Conservation (phyloP, 2,329 filamentous ascomycete species). For the Scleromitrula shiraiana region DNA sequence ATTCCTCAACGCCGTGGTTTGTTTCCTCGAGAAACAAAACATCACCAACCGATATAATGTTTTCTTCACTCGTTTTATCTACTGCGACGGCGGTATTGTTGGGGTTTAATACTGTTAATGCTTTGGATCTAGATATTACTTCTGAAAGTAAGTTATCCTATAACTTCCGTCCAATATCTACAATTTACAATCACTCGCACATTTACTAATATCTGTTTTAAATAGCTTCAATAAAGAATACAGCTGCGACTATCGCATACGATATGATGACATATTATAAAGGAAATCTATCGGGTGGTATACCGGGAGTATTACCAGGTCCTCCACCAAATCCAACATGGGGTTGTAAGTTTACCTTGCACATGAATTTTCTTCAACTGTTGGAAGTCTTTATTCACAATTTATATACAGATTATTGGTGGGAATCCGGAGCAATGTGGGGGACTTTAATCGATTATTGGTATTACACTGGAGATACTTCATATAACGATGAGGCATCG, state of each 20-base stretch:
- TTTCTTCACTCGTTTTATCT: slow-evolving; percentile 19
- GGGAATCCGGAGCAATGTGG: slow-evolving; percentile 55
- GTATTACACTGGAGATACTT: slow-evolving; percentile 50
- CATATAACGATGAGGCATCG: slow-evolving; percentile 47
- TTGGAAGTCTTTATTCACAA: not conserved
- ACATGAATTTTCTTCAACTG: slow-evolving; percentile 6
- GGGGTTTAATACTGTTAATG: slow-evolving; percentile 28
- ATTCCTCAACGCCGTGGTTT: not conserved
- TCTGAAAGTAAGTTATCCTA: too few species aligned
- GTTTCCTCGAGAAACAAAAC: not conserved
- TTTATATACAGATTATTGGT: slow-evolving; percentile 43
- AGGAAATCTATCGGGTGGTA: slow-evolving; percentile 32
- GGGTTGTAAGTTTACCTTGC: slow-evolving; percentile 25
- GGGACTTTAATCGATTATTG: slow-evolving; percentile 54
- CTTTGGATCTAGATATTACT: slow-evolving; percentile 25
- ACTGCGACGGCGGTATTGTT: slow-evolving; percentile 20
- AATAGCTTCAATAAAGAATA: slow-evolving; percentile 32
- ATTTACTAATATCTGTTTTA: slow-evolving; percentile 28
- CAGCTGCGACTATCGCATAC: slow-evolving; percentile 28
- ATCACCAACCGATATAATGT: slow-evolving; percentile 13
- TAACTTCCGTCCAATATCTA: too few species aligned
- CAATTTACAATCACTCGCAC: too few species aligned
- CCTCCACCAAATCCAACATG: slow-evolving; percentile 32
- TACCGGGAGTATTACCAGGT: slow-evolving; percentile 42
- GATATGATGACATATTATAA: slow-evolving; percentile 36